Evolutionary conservation across 2,329 filamentous ascomycete genomes (phyloP).

Genomic region (Emmonsia crescens): DNA sequence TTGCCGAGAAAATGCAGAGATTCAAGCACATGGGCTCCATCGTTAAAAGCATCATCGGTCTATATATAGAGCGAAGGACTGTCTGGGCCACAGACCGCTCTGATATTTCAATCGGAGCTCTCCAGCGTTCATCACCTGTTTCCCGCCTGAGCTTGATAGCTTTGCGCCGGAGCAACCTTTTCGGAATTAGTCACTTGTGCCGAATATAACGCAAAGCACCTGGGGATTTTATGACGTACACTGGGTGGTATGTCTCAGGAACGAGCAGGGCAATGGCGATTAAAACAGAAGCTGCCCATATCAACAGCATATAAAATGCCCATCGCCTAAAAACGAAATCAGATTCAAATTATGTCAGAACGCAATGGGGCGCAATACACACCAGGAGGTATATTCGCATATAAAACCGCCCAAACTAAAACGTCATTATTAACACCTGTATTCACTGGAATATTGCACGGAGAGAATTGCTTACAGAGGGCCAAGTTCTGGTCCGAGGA

Average conservation of each 20-base stretch:
- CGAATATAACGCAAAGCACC: background rate
- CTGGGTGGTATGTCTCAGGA: conserved; percentile 72
- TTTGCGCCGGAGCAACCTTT: conserved; percentile 55
- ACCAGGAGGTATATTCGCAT: conserved; percentile 61
- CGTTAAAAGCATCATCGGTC: conserved; percentile 66
- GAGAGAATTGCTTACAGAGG: conserved; percentile 32
- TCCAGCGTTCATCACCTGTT: conserved; percentile 67
- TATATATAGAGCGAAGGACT: conserved; percentile 46
- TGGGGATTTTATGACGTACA: conserved; percentile 19
- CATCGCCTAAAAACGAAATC: conserved; percentile 45
- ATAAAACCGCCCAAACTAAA: conserved; percentile 63
- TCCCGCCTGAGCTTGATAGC: conserved; percentile 58
- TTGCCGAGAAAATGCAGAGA: conserved; percentile 70
- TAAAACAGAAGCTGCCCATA: conserved; percentile 62
- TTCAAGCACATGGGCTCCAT: conserved; percentile 78
- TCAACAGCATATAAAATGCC: conserved; percentile 75
- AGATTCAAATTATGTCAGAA: background rate
- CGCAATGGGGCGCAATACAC: conserved; percentile 13
- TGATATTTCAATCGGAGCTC: conserved; percentile 64
- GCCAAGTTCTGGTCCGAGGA: conserved; percentile 46
- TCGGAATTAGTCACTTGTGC: background rate
- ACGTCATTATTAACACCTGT: conserved; percentile 7
- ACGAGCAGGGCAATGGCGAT: conserved; percentile 58
- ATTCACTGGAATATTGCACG: background rate
- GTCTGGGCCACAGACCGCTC: conserved; percentile 56